Percentiles rank a stretch among this genome's conserved stretches.
These are phyloP conservation scores for Bauhinia variegata DNA, from an alignment of 306 rosid genomes.

Conservation along the genomic window DNA sequence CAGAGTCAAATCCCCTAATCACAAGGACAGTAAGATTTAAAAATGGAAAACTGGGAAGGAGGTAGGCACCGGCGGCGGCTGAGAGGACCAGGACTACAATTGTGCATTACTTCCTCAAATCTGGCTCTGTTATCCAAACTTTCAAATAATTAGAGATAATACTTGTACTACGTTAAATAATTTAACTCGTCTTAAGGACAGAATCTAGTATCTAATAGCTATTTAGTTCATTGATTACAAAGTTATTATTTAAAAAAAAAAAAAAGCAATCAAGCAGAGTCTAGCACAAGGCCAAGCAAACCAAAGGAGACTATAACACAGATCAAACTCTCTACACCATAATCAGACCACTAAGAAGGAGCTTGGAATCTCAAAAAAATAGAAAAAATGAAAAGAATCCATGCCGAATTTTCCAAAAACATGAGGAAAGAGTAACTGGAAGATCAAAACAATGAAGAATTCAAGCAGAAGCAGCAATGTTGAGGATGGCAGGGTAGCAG, in stretches of 20 bases:
- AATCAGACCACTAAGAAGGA: conserved; percentile 5
- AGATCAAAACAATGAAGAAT: neutral
- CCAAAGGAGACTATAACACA: conserved; percentile 23
- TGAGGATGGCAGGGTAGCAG: neutral
- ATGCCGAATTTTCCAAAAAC: neutral
- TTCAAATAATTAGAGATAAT: no score
- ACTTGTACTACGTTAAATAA: no score
- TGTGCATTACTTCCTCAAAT: neutral
- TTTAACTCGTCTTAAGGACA: neutral
- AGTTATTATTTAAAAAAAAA: neutral
- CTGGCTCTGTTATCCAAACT: neutral
- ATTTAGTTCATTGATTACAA: neutral
- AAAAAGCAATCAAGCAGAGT: conserved; percentile 28
- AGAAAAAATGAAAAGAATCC: neutral
- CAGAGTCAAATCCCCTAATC: conserved; percentile 10
- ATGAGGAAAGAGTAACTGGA: neutral
- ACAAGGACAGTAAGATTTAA: neutral
- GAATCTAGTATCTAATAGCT: conserved; percentile 8
- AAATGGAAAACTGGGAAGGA: neutral
- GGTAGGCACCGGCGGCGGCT: neutral
- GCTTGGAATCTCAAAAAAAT: neutral
- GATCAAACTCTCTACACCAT: conserved; percentile 45
- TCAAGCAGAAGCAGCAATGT: conserved; percentile 30
- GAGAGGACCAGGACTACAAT: neutral
- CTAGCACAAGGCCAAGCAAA: neutral